Evolutionary conservation across 164 flowering plant species (phyloP).

Genomic region (Tetrastigma voinierianum): DNA sequence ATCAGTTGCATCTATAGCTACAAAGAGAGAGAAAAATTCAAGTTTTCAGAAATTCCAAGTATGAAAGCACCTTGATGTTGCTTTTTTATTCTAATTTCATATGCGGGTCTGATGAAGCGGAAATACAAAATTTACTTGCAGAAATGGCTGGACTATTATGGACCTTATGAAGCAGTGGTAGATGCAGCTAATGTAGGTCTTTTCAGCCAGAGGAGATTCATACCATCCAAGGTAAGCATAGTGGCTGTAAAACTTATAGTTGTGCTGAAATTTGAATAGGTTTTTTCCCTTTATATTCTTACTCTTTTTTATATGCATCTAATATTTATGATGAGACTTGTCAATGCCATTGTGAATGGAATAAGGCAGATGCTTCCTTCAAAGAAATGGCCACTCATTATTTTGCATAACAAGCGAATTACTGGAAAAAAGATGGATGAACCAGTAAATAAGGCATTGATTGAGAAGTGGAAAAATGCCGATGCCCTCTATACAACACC

Average conservation of each 20-base stretch:
- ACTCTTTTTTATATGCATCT: not conserved
- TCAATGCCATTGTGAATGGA: slow-evolving; percentile 72
- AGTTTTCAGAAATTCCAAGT: slow-evolving; percentile 87
- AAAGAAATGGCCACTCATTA: slow-evolving; percentile 75
- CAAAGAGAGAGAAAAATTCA: slow-evolving; percentile 55
- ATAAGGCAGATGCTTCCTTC: slow-evolving; percentile 80
- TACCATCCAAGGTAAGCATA: slow-evolving; percentile 51
- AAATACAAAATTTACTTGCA: slow-evolving; percentile 42
- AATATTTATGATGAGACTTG: slow-evolving; percentile 14
- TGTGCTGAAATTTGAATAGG: not conserved
- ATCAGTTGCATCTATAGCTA: slow-evolving; percentile 77
- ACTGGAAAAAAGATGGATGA: slow-evolving; percentile 58
- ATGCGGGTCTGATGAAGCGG: slow-evolving; percentile 21
- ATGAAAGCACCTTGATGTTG: slow-evolving; percentile 21
- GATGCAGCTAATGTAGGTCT: slow-evolving; percentile 94
- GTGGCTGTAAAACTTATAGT: slow-evolving; percentile 1
- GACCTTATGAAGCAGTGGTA: slow-evolving; percentile 87
- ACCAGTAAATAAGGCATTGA: slow-evolving; percentile 47
- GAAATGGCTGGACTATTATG: slow-evolving; percentile 90
- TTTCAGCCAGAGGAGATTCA: slow-evolving; percentile 53
- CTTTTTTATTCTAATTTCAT: slow-evolving; percentile 3
- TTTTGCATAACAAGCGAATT: slow-evolving; percentile 74
- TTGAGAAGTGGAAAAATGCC: slow-evolving; percentile 82
- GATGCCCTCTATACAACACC: slow-evolving; percentile 95
- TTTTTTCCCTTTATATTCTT: too few species aligned